Evolutionary conservation across 495 filamentous ascomycete species (phyloP).

Genomic region (Penicillium steckii): DNA sequence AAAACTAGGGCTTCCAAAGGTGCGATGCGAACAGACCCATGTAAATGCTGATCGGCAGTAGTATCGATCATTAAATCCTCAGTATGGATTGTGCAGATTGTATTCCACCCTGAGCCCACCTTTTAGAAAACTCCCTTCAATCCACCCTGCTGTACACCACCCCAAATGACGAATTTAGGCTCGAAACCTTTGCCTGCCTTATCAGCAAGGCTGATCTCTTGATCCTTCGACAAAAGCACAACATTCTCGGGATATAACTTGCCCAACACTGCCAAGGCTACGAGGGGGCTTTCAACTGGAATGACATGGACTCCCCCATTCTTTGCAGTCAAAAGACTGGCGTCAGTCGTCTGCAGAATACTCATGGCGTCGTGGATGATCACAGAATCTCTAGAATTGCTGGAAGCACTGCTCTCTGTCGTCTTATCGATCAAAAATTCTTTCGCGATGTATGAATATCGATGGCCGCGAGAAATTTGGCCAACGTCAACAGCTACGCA

Average conservation of each 20-base stretch:
- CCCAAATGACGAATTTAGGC: constrained; percentile 31
- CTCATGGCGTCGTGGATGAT: constrained; percentile 7
- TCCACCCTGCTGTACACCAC: constrained; percentile 5
- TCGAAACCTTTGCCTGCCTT: constrained; percentile 24
- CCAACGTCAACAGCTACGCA: constrained; percentile 26
- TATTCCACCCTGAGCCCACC: neutral
- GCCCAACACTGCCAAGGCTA: constrained; percentile 27
- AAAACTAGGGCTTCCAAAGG: no score
- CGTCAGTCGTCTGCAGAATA: constrained; percentile 8
- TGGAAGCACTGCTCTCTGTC: neutral
- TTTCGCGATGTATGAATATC: constrained; percentile 24
- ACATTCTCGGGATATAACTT: constrained; percentile 36
- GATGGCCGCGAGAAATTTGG: constrained; percentile 30
- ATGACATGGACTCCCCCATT: constrained; percentile 26
- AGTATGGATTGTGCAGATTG: no score
- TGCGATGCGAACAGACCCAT: no score
- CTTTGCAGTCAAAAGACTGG: constrained; percentile 15
- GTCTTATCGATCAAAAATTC: neutral
- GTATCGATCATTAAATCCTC: no score
- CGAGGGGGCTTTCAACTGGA: constrained; percentile 9
- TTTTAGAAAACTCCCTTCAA: constrained; percentile 4
- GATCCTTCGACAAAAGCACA: constrained; percentile 15
- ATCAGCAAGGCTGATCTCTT: constrained; percentile 5
- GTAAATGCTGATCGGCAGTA: no score
- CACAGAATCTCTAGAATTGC: neutral